phyloP scores from a whole-genome alignment of 306 rosid genomes.

The Rosa multiflora region DNA sequence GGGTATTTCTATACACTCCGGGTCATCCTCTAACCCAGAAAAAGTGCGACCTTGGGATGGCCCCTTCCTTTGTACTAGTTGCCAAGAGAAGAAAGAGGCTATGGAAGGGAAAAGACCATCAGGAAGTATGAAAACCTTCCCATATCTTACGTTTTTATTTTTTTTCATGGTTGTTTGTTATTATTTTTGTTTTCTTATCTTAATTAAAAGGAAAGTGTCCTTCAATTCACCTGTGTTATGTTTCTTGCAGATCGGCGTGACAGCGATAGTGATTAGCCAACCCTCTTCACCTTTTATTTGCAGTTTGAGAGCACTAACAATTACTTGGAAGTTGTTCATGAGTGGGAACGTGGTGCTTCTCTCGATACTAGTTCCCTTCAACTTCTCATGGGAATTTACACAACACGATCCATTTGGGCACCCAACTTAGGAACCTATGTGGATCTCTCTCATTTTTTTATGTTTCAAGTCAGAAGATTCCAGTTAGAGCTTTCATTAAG shows the following conservation, averaged over 20 bases:
- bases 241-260: slow-evolving; percentile 75
- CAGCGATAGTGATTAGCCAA: slow-evolving; percentile 85
- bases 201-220: neutral
- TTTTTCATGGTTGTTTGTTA: neutral
- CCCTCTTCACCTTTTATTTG: slow-evolving; percentile 45
- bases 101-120: slow-evolving; percentile 91
- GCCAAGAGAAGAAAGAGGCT: slow-evolving; percentile 98
- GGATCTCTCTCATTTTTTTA: slow-evolving; percentile 31
- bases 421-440: slow-evolving; percentile 39
- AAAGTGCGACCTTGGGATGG: slow-evolving; percentile 98
- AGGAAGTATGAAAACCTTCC: slow-evolving; percentile 45
- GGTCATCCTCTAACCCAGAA: slow-evolving; percentile 44
- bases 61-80: slow-evolving; percentile 92
- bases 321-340: slow-evolving; percentile 42
- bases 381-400: slow-evolving; percentile 41
- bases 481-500: slow-evolving; percentile 27
- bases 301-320: slow-evolving; percentile 51
- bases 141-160: neutral
- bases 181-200: neutral
- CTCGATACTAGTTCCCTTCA: slow-evolving; percentile 48
- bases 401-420: slow-evolving; percentile 40
- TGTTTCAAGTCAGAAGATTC: slow-evolving; percentile 36
- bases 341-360: slow-evolving; percentile 41
- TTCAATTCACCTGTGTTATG: slow-evolving; percentile 19
- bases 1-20: slow-evolving; percentile 84